Conservation (phyloP, 805 yeast species). For the Starmerella ratchasimensis region DNA sequence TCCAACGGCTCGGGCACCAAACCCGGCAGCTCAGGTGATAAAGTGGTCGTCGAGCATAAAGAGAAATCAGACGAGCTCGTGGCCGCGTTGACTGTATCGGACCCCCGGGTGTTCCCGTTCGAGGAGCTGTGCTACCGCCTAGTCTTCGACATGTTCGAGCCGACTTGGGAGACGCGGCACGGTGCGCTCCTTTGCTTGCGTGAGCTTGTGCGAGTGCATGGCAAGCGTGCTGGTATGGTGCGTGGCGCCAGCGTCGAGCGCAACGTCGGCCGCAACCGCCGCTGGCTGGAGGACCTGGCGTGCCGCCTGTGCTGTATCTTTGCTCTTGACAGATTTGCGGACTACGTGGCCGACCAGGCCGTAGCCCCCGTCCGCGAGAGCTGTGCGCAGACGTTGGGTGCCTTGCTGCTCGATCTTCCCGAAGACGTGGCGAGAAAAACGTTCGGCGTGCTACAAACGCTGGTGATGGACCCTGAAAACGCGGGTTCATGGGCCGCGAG, state of each 20-base stretch:
- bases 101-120: conserved; percentile 76
- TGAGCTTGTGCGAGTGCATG: conserved; percentile 72
- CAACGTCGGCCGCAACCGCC: conserved; percentile 50
- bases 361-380: conserved; percentile 98
- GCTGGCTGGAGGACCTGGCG: conserved; percentile 74
- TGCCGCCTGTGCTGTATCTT: conserved; percentile 74
- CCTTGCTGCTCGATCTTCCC: conserved; percentile 62
- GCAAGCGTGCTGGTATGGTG: conserved; percentile 71
- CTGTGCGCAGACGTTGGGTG: conserved; percentile 88
- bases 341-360: conserved; percentile 91
- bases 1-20: background rate
- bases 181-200: conserved; percentile 89
- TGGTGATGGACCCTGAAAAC: conserved; percentile 42
- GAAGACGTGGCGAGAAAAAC: conserved; percentile 44
- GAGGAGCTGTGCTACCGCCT: conserved; percentile 83
- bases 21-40: conserved; percentile 28
- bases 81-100: conserved; percentile 56
- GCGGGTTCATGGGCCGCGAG: conserved; percentile 85
- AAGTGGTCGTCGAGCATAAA: conserved; percentile 74
- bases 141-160: conserved; percentile 65
- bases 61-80: conserved; percentile 39
- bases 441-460: conserved; percentile 48
- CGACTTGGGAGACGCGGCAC: conserved; percentile 88
- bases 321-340: conserved; percentile 91
- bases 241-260: conserved; percentile 46